A percentile compares a stretch with the other conserved stretches of the same genome.
Evolutionary conservation across 805 yeast genomes (phyloP).

Genomic region (Maudiozyma bulderi): DNA sequence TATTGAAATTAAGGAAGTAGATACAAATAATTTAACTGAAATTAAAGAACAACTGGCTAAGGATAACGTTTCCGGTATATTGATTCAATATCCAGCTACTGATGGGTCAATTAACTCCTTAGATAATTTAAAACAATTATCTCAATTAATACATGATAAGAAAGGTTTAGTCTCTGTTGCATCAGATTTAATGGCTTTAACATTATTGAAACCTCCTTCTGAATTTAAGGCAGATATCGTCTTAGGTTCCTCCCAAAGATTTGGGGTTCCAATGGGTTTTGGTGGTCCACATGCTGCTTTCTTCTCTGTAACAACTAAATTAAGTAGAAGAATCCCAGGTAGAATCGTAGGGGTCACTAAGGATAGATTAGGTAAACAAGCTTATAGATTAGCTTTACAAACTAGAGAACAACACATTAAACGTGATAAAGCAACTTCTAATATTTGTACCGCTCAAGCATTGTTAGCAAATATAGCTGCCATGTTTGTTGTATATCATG

Average conservation of each 20-base stretch:
- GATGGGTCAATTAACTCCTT: constrained; percentile 57
- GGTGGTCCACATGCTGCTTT: constrained; percentile 99
- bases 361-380: constrained; percentile 84
- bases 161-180: constrained; percentile 79
- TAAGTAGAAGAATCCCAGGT: constrained; percentile 92
- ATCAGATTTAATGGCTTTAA: constrained; percentile 85
- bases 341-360: constrained; percentile 88
- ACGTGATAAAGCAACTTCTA: constrained; percentile 95
- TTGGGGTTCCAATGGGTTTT: constrained; percentile 95
- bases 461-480: constrained; percentile 91
- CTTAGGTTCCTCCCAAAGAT: constrained; percentile 86
- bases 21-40: constrained; percentile 31
- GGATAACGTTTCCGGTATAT: constrained; percentile 58
- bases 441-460: constrained; percentile 97
- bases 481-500: constrained; percentile 93
- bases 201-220: constrained; percentile 75
- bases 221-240: constrained; percentile 87
- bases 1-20: constrained; percentile 53
- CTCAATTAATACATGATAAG: constrained; percentile 55
- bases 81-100: constrained; percentile 86
- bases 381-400: constrained; percentile 86
- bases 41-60: constrained; percentile 23
- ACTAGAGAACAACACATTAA: constrained; percentile 97
- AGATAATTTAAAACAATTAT: constrained; percentile 41
- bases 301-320: constrained; percentile 73